Conservation (phyloP, 805 yeast species). For the Saccharomycopsis sp. region DNA sequence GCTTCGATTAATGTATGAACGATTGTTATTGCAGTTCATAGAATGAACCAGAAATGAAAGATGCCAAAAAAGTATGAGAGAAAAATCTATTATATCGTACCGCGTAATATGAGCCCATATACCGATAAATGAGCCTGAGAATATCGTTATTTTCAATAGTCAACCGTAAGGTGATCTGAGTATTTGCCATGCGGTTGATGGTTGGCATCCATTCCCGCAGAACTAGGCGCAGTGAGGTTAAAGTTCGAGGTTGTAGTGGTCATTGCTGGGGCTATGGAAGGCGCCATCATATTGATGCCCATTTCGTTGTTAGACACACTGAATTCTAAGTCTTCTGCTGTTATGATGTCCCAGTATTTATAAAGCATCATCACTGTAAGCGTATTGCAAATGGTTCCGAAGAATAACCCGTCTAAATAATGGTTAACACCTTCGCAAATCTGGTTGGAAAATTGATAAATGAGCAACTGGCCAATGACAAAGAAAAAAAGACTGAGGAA, state of each 20-base stretch:
- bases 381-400: slow-evolving; percentile 72
- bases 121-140: too few species aligned
- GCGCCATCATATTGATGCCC: slow-evolving; percentile 21
- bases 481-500: slow-evolving; percentile 66
- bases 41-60: background rate
- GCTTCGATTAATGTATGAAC: too few species aligned
- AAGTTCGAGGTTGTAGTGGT: background rate
- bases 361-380: slow-evolving; percentile 91
- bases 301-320: slow-evolving; percentile 53
- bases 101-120: background rate
- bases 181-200: background rate
- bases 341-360: slow-evolving; percentile 94
- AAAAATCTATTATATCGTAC: background rate
- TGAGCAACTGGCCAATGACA: slow-evolving; percentile 68
- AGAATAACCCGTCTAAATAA: slow-evolving; percentile 85
- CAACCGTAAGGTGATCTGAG: background rate
- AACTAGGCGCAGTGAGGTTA: slow-evolving; percentile 1
- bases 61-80: too few species aligned
- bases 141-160: background rate
- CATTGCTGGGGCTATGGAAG: background rate
- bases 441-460: slow-evolving; percentile 57
- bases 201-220: background rate
- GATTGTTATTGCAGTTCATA: background rate
- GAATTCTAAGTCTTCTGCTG: slow-evolving; percentile 91
- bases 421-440: slow-evolving; percentile 74